Evolutionary conservation across 202 grass and related monocot genomes (phyloP).

Genomic region (Hordeum pubiflorum): DNA sequence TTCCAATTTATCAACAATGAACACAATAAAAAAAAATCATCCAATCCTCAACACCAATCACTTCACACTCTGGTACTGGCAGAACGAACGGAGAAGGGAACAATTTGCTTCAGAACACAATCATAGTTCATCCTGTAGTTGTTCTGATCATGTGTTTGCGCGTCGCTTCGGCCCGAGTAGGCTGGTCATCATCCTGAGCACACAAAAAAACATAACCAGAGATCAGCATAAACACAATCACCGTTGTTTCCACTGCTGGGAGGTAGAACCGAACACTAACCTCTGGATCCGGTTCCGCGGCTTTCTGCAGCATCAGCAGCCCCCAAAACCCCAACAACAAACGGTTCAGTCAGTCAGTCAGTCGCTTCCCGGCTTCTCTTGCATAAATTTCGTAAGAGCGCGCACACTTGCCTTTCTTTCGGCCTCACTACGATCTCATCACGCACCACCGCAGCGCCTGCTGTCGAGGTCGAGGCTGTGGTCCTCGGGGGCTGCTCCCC

Average conservation of each 20-base stretch:
- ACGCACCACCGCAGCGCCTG: not conserved
- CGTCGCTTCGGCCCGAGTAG: slow-evolving; percentile 19
- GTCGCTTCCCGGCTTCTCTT: slow-evolving; percentile 44
- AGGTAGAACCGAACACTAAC: slow-evolving; percentile 22
- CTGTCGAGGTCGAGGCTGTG: not conserved
- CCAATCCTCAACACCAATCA: not conserved
- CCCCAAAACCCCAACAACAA: not conserved
- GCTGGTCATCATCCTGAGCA: slow-evolving; percentile 40
- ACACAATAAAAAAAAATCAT: not conserved
- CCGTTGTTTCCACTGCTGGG: not conserved
- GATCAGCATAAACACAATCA: not conserved
- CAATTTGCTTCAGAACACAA: slow-evolving; percentile 9
- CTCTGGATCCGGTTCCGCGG: slow-evolving; percentile 52
- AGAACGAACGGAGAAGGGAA: not conserved
- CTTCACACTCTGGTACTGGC: not conserved
- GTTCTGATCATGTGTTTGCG: not conserved
- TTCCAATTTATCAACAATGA: not conserved
- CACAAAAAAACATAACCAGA: not conserved
- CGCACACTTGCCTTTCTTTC: slow-evolving; percentile 60
- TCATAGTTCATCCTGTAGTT: not conserved
- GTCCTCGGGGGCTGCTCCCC: slow-evolving; percentile 29
- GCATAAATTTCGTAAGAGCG: slow-evolving; percentile 55
- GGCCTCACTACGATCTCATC: slow-evolving; percentile 22
- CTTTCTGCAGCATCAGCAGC: slow-evolving; percentile 41
- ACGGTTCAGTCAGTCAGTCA: slow-evolving; percentile 1